Base-by-base conservation (phyloP, 805 yeast species). In the Isabelozyma pseudorhagii region DNA sequence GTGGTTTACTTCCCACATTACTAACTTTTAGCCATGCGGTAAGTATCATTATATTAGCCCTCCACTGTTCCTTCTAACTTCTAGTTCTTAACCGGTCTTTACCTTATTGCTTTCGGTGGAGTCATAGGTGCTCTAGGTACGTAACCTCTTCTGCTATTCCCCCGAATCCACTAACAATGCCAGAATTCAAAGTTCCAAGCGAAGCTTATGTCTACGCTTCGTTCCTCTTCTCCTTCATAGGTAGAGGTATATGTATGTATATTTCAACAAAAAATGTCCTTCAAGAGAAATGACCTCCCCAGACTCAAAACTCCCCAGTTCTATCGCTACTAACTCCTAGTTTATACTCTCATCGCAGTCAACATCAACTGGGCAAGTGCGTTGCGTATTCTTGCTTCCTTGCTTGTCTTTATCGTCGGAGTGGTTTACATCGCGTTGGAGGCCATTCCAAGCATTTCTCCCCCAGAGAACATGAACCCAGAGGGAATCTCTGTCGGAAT, bases 391-490 rank as follows among this genome's bases (percentile, higher is more conserved):
- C 62, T 88, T 41, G 71, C 81, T n/a, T 85, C 85, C 2, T 54
- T 85, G 8, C 46, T 87, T 11, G 71, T 88, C n/a, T 77, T 81
- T 39, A 40, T 81, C 2, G 66, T 83, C 21, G 97, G 96, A 28
- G 61, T 81, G 18, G 79, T 68, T 3, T 89, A 75, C 66, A 62
- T 78, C 45, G 80, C 69, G 0, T 75, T 89, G 59, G 94, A 89
- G 66, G 85, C 86, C 46, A 67, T 87, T 27, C 90, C 92, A 15
- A 80, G 87, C 52, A 73, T 89, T 40, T 84, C 87, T 47, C 86
- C 91, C 28, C 97, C 97, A 15, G 87, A 81, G 50, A 89, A 86
- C 68, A 89, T 90, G 88, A 87, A 66, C 53, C 68, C 74, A 7
- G 78, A 74, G 53, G 75, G 77, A 1, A 57, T 72, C 15, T 52